Base-by-base conservation (phyloP, 2,329 filamentous ascomycete genomes). In the Aspergillus pseudonomiae region DNA sequence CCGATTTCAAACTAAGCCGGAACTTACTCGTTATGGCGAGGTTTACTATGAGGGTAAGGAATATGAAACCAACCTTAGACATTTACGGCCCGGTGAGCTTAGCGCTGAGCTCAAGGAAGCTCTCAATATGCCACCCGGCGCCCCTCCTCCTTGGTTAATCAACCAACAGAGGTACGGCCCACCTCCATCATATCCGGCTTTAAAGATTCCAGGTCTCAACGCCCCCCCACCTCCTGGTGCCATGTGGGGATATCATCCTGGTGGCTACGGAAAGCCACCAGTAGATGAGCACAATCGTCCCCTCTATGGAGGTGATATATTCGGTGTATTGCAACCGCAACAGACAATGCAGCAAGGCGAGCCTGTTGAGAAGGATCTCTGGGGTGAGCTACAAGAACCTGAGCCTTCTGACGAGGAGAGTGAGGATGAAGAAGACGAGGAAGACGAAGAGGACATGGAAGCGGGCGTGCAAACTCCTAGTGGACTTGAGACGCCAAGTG, bases 11-110 rank as follows among this genome's bases (percentile, higher is more conserved):
- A 96, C 93, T 46, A 99, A 99, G 80, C 95, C 95, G 0, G 89
- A 93, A 70, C 82, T 99, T 67, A 98, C 95, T 36, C 88, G 94
- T 50, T 99, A 97, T 71, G 95, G 95, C 46, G 95, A 99, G 78
- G 94, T 99, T n/a, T 99, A 99, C 79, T 98, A 98, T 77, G 95
- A 99, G 79, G 95, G 95, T 75, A 99, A 99, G 78, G 95, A 99
- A 77, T 95, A 92, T 74, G 95, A 99, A 79, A 97, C 95, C 0
- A 96, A 98, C 76, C 86, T 96, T 67, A 90, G 92, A 71, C 92
- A 97, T 79, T 87, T 97, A 64, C 89, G 93, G 67, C 92, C 95
- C 1, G 95, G 95, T 41, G 94, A 98, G 71, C 79, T 98, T 56
- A 95, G 90, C 70, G 93, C 98, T 61, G 89, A 92, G 70, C 85